Conservation (phyloP, 306 rosid genomes). For the Hylodesmum podocarpum region DNA sequence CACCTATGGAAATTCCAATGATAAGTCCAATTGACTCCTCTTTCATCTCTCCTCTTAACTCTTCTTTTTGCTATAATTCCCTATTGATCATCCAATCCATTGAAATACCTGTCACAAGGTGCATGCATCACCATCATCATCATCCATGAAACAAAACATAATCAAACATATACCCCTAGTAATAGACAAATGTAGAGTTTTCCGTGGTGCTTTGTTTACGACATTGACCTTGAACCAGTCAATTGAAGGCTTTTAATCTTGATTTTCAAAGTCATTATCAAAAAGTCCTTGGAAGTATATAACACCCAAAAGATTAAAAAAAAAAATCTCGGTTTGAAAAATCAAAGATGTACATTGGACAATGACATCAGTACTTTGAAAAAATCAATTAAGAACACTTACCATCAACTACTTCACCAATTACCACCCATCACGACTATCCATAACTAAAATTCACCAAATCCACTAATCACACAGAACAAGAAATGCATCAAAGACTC, state of each 20-base stretch:
- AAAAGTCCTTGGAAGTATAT: constrained; percentile 24
- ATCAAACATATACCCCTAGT: constrained; percentile 3
- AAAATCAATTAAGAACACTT: constrained; percentile 23
- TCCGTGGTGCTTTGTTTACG: neutral
- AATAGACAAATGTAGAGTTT: neutral
- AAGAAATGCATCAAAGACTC: constrained; percentile 12
- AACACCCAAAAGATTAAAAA: constrained; percentile 6
- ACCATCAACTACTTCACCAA: constrained; percentile 6
- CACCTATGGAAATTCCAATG: constrained; percentile 90
- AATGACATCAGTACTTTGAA: constrained; percentile 20
- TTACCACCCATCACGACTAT: neutral
- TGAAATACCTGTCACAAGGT: constrained; percentile 44
- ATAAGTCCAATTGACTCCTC: constrained; percentile 84
- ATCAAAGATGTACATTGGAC: constrained; percentile 15
- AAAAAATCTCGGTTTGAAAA: constrained; percentile 31
- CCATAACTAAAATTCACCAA: constrained; percentile 30
- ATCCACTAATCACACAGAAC: neutral
- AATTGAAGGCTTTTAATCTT: constrained; percentile 31
- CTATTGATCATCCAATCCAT: constrained; percentile 57
- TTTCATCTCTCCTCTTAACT: constrained; percentile 58
- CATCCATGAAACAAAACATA: constrained; percentile 1
- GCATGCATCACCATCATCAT: neutral
- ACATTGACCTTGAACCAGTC: constrained; percentile 37
- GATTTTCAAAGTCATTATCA: constrained; percentile 34
- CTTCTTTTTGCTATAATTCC: constrained; percentile 27